A percentile compares a stretch with the other conserved stretches of the same genome.
These are phyloP conservation scores for Cairneyella variabilis DNA, from an alignment of 495 filamentous ascomycete species.

Conservation along the genomic window DNA sequence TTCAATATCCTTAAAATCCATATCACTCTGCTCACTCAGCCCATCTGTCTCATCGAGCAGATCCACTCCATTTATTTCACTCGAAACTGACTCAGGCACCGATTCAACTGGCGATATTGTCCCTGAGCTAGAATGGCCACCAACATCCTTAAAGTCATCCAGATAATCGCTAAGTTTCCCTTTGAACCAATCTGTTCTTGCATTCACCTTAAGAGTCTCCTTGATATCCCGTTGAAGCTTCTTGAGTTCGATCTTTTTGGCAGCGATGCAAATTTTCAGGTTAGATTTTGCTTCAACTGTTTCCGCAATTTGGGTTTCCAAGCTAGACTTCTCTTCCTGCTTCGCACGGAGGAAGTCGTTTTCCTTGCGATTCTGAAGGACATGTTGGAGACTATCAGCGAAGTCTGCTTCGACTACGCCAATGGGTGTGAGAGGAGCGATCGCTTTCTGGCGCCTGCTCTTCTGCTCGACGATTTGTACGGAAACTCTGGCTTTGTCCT, in stretches of 20 bases:
- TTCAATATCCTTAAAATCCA: no score
- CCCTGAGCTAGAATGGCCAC: no score
- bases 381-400: not conserved
- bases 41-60: no score
- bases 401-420: not conserved
- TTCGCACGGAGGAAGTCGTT: not conserved
- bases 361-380: not conserved
- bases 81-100: no score
- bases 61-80: no score
- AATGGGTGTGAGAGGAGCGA: not conserved
- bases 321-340: not conserved
- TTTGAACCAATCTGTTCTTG: not conserved
- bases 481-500: not conserved
- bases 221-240: not conserved
- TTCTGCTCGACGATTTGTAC: not conserved
- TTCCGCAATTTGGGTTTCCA: not conserved
- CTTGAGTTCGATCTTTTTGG: not conserved
- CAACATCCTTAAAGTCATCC: no score
- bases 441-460: not conserved
- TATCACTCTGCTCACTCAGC: no score
- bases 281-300: not conserved
- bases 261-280: not conserved
- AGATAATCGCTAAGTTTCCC: not conserved
- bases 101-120: no score
- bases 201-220: not conserved